Evolutionary conservation across 2,329 filamentous ascomycete genomes (phyloP).

Genomic region (Penicillium rolfsii): DNA sequence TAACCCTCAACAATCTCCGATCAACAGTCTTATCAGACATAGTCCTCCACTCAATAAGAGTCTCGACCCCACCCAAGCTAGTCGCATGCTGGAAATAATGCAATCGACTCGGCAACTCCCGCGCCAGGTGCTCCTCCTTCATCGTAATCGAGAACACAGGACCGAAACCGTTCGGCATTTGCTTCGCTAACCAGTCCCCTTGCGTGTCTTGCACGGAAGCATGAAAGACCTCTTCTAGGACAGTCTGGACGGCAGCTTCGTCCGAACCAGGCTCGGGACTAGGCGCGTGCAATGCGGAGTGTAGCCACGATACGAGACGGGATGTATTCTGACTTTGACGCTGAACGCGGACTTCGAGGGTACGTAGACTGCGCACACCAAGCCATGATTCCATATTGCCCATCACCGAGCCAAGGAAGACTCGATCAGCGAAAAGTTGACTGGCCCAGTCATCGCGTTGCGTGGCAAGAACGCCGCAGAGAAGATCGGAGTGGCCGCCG

Average conservation of each 20-base stretch:
- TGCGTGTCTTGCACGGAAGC: slow-evolving; percentile 75
- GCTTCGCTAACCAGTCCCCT: slow-evolving; percentile 72
- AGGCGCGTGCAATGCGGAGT: slow-evolving; percentile 50
- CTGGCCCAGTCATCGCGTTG: slow-evolving; percentile 62
- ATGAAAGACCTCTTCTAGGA: slow-evolving; percentile 69
- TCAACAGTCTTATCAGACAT: slow-evolving; percentile 82
- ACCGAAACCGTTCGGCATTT: slow-evolving; percentile 91
- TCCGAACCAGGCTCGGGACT: slow-evolving; percentile 46
- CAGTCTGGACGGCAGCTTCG: slow-evolving; percentile 52
- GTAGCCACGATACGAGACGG: slow-evolving; percentile 72
- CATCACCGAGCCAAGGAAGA: slow-evolving; percentile 81
- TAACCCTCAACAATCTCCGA: slow-evolving; percentile 73
- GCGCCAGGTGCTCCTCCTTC: slow-evolving; percentile 64
- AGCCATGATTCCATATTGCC: slow-evolving; percentile 92
- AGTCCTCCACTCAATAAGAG: slow-evolving; percentile 91
- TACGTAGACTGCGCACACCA: slow-evolving; percentile 81
- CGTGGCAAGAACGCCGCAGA: slow-evolving; percentile 80
- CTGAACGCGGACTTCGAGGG: slow-evolving; percentile 78
- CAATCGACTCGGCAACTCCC: slow-evolving; percentile 74
- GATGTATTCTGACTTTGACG: slow-evolving; percentile 74
- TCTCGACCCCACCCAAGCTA: slow-evolving; percentile 90
- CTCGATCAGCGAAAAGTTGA: slow-evolving; percentile 67
- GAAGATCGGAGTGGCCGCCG: slow-evolving; percentile 90
- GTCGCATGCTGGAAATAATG: slow-evolving; percentile 91
- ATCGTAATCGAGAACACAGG: slow-evolving; percentile 81